Evolutionary conservation across 495 filamentous ascomycete genomes (phyloP), one percentile per base, ranked within the genome.

Genomic region (Aspergillus ellipticus): DNA sequence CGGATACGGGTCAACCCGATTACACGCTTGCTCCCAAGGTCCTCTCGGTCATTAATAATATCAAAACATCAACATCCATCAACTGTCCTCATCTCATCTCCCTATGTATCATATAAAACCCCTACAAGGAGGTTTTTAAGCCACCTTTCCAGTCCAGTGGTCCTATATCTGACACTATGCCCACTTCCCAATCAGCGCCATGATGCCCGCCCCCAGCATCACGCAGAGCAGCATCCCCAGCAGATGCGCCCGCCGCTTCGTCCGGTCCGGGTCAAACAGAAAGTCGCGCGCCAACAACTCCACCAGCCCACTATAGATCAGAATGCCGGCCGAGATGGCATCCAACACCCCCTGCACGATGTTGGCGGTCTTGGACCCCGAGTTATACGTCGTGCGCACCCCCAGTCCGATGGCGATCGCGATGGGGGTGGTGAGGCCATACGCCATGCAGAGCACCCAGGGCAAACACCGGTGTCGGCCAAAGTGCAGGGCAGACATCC

Each of bases 401-500:
- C 69, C 70, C 9, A 73, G 51, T 2, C 70, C 70, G 42, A 72
- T 68, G 10, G 69, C 69, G 26, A 73, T 72, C 24, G 66, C 53
- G 21, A 73, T 57, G 0, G 70, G 70, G 0, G 70, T 73, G 2
- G 70, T 72, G 6, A 73, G 49, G 0, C 70, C 70, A 37, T 72
- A 72, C 1, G 56, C 53, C 20, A 59, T 19, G 49, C 69, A 68
- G 8, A 73, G 63, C 4, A 64, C 21, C 65, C 65, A 73, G 17
- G 70, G 70, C 1, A 71, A 49, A 66, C 68, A 68, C 6, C 52
- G 64, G 11, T 29, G 26, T 9, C 35, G 37, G 21, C 60, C 87
- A 82, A 67, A 89, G 78, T 57, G 62, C 16, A 67, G 64, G 16
- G 62, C 61, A 7, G 64, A 67, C 59, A 67, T 64, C 9, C 62